A percentile compares a stretch with the other conserved stretches of the same genome.
phyloP scores from a whole-genome alignment of 2,329 filamentous ascomycete genomes.

The Nigrospora osmanthi region DNA sequence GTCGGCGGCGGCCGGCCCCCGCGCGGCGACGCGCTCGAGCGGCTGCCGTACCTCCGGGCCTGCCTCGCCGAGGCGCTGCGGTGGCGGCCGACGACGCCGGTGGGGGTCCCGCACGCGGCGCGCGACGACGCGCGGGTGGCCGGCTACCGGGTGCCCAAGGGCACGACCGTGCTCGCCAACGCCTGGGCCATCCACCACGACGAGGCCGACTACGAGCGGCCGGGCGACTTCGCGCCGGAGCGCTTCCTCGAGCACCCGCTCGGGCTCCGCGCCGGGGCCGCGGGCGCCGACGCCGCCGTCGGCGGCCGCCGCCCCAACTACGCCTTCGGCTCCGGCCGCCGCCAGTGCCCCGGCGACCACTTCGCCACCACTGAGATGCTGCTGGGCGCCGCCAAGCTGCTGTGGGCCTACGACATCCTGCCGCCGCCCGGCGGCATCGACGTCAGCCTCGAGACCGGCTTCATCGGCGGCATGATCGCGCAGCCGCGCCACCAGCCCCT shows the following conservation, averaged over 20 bases:
- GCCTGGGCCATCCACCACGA: conserved; percentile 29
- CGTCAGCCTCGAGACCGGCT: not conserved
- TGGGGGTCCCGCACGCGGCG: conserved; percentile 29
- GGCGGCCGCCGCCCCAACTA: conserved; percentile 4
- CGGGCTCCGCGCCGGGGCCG: conserved; percentile 3
- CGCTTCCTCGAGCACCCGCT: not conserved
- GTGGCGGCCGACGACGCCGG: conserved; percentile 31
- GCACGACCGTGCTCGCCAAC: conserved; percentile 32
- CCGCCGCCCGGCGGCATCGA: not conserved
- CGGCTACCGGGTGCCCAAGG: conserved; percentile 32
- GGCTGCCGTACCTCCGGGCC: conserved; percentile 1
- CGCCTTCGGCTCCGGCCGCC: conserved; percentile 3
- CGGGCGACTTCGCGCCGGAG: not conserved
- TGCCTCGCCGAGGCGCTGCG: conserved; percentile 17
- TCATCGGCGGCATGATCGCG: not conserved
- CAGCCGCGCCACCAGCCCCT: not conserved
- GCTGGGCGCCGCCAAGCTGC: not conserved
- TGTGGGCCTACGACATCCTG: conserved; percentile 2
- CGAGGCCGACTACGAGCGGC: conserved; percentile 24
- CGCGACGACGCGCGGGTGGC: conserved; percentile 24
- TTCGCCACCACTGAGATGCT: conserved; percentile 1
- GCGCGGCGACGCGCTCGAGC: not conserved
- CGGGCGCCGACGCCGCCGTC: conserved; percentile 5
- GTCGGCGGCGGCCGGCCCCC: not conserved
- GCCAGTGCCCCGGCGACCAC: conserved; percentile 3